Conservation (phyloP, 1,284 basidiomycete species). For the Heterobasidion irregulare region DNA sequence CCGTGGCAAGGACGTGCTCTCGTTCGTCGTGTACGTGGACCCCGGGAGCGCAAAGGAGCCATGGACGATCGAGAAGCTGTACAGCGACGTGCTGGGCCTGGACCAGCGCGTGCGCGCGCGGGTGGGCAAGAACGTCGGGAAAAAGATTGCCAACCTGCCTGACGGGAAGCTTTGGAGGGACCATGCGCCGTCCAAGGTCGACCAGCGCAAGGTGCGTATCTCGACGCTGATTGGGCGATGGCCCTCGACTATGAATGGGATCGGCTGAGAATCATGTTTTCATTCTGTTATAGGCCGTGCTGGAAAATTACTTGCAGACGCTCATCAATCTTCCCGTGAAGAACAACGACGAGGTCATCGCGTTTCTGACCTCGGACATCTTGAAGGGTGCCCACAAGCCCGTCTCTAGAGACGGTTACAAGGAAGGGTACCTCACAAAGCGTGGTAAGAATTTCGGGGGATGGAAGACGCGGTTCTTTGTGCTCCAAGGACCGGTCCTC, state of each 20-base stretch:
- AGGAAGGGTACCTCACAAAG: slow-evolving; percentile 95
- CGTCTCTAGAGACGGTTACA: slow-evolving; percentile 76
- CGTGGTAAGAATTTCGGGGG: slow-evolving; percentile 95
- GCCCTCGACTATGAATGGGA: not conserved
- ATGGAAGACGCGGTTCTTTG: slow-evolving; percentile 94
- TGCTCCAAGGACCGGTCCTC: slow-evolving; percentile 78
- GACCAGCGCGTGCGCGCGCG: slow-evolving; percentile 63
- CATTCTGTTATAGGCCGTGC: slow-evolving; percentile 43
- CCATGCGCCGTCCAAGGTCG: slow-evolving; percentile 93
- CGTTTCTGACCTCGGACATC: slow-evolving; percentile 88
- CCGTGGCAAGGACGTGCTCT: slow-evolving; percentile 79
- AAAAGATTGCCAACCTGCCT: slow-evolving; percentile 77
- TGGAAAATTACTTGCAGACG: slow-evolving; percentile 87
- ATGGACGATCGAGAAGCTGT: slow-evolving; percentile 93
- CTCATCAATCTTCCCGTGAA: slow-evolving; percentile 78
- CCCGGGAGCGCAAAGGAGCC: slow-evolving; percentile 58
- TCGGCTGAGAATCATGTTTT: not conserved
- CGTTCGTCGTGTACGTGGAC: slow-evolving; percentile 67
- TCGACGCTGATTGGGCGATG: slow-evolving; percentile 1
- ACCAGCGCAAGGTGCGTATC: slow-evolving; percentile 78
- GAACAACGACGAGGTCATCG: slow-evolving; percentile 85
- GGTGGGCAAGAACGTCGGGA: slow-evolving; percentile 63
- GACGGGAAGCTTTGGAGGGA: slow-evolving; percentile 95
- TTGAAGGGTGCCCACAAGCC: slow-evolving; percentile 67
- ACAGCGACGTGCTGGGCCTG: slow-evolving; percentile 82